Base-by-base conservation (phyloP, 2,329 filamentous ascomycete genomes). In the Septoria linicola region DNA sequence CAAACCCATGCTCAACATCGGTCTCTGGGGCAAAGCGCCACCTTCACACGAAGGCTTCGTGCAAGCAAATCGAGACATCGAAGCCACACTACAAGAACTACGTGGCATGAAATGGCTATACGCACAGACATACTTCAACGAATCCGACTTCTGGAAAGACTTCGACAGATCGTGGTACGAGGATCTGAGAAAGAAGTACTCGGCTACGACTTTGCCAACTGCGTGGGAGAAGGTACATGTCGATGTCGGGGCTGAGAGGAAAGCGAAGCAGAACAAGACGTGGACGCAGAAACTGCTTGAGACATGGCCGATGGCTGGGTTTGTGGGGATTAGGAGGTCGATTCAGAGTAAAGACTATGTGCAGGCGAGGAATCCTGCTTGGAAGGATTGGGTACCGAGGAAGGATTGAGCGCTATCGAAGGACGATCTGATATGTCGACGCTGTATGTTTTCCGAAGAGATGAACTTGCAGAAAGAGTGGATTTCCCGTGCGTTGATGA, bases 21-120 rank as follows among this genome's bases (percentile, higher is more conserved):
- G 83, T 1, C 72, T 85, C 42, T 85, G 82, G 82, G 81, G 82
- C 0, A 73, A 73, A 1, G 69, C 73, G 0, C 69, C 73, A 2
- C 65, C 57, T 5, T 67, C 72, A 21, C 70, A 74, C 2, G 65
- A 72, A 1, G 68, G 73, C 8, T 80, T 80, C 43, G 71, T 85
- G 7, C 59, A 63, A 1, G 70, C 74, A 42, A 88, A 88, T 65
- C 76, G 81, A 1, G 74, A 73, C 0, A 71, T 88, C 1, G 85
- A 88, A 68, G 69, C 72, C 7, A 80, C 79, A 48, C 73, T 87
- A 0, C 74, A 75, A 7, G 76, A 79, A 20, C 73, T 84, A 5
- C 74, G 78, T 2, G 85, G 85, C 4, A 83, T 81, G 72, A 87
- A 87, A 68, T 86, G 82, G 73, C 69, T 88, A 1, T 88, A 88